phyloP scores from a whole-genome alignment of 805 yeast species.

The Lipomyces spencermartinsiae region DNA sequence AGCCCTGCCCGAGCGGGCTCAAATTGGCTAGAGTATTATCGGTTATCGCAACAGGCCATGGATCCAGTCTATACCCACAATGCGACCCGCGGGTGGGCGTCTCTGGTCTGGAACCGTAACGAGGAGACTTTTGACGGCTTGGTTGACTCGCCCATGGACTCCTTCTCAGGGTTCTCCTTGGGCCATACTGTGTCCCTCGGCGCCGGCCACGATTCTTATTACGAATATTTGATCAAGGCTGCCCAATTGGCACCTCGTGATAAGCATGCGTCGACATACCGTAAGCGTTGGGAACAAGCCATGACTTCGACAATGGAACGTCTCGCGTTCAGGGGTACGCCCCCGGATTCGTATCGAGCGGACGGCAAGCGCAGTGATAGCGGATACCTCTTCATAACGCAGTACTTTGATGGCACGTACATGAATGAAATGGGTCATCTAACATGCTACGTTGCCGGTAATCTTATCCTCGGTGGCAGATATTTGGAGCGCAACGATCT shows the following conservation, averaged over 20 bases:
- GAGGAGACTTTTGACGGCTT: constrained; percentile 33
- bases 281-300: constrained; percentile 32
- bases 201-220: constrained; percentile 35
- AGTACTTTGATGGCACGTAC: constrained; percentile 21
- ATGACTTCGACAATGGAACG: constrained; percentile 23
- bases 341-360: constrained; percentile 22
- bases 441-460: constrained; percentile 33
- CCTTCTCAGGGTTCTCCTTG: constrained; percentile 25
- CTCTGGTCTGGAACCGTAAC: constrained; percentile 26
- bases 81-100: constrained; percentile 33
- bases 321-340: constrained; percentile 27
- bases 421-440: constrained; percentile 39
- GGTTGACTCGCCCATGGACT: constrained; percentile 34
- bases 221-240: constrained; percentile 37
- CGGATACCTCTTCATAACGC: constrained; percentile 31
- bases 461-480: constrained; percentile 35
- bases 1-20: constrained; percentile 32
- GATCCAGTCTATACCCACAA: constrained; percentile 48
- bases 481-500: constrained; percentile 27
- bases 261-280: constrained; percentile 21
- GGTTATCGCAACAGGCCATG: constrained; percentile 51
- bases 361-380: constrained; percentile 22
- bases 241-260: constrained; percentile 32
- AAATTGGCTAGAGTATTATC: constrained; percentile 50
- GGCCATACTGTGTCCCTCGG: constrained; percentile 29